A percentile compares a stretch with the other conserved stretches of the same genome.
phyloP scores from a whole-genome alignment of 805 yeast genomes.

The Sugiyamaella boreocaroliniensis region DNA sequence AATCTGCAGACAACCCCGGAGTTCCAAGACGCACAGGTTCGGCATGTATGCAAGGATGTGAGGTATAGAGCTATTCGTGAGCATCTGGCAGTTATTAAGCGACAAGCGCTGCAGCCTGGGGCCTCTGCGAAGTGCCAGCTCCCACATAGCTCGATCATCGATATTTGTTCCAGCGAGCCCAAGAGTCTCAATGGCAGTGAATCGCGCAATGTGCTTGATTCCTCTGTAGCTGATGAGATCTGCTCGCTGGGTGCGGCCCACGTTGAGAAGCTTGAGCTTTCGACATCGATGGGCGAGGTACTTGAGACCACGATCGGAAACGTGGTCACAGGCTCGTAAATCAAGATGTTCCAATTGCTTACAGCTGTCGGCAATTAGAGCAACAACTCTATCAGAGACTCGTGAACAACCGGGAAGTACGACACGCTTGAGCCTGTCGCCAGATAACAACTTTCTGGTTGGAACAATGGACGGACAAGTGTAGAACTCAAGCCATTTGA shows the following conservation, averaged over 20 bases:
- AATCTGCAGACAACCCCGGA: conserved; percentile 54
- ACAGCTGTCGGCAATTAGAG: conserved; percentile 45
- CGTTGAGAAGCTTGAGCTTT: conserved; percentile 52
- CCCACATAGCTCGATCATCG: conserved; percentile 76
- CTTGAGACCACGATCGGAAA: conserved; percentile 70
- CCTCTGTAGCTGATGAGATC: conserved; percentile 65
- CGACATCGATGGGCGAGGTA: conserved; percentile 58
- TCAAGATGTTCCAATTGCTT: conserved; percentile 61
- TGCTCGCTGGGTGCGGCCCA: conserved; percentile 72
- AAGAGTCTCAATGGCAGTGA: conserved; percentile 57
- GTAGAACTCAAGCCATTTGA: conserved; percentile 71
- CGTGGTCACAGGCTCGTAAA: conserved; percentile 72
- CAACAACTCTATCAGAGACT: conserved; percentile 55
- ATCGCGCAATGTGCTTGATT: conserved; percentile 48
- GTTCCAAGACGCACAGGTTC: conserved; percentile 65
- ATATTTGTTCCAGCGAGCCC: conserved; percentile 87
- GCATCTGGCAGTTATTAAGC: conserved; percentile 58
- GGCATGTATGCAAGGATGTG: conserved; percentile 47
- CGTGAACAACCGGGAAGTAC: conserved; percentile 65
- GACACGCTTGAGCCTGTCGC: conserved; percentile 37
- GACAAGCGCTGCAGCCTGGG: conserved; percentile 56
- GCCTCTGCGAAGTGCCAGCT: conserved; percentile 53
- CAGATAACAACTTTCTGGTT: conserved; percentile 39
- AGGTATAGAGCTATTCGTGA: conserved; percentile 57
- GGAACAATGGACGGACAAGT: conserved; percentile 74